Percentiles rank a stretch among this genome's conserved stretches.
These are phyloP conservation scores for Ophiostoma sp. DNA, from an alignment of 2,329 filamentous ascomycete genomes.

Conservation along the genomic window DNA sequence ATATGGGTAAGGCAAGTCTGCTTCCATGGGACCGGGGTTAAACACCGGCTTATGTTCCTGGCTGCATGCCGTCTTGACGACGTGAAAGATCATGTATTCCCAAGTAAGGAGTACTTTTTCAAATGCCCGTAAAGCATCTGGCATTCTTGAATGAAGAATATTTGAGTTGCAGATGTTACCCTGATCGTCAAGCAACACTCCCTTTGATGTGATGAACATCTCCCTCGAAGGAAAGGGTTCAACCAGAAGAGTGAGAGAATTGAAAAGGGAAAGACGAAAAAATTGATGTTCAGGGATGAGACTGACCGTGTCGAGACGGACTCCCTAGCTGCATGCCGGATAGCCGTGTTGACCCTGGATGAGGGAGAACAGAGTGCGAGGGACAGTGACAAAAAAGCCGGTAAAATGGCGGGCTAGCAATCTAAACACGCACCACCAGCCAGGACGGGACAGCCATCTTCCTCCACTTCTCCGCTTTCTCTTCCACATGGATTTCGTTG, in stretches of 20 bases:
- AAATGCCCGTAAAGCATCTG: neutral
- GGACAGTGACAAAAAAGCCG: neutral
- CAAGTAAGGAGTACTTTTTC: neutral
- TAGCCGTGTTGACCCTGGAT: conserved; percentile 18
- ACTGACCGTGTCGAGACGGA: neutral
- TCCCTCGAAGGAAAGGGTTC: neutral
- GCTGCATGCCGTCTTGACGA: neutral
- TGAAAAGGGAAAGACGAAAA: neutral
- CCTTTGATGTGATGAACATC: neutral
- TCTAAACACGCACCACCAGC: neutral
- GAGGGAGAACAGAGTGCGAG: neutral
- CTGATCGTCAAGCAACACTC: neutral
- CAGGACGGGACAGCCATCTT: neutral
- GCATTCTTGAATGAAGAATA: neutral
- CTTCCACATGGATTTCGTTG: conserved; percentile 12
- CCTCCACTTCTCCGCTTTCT: conserved; percentile 23
- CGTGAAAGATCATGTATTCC: neutral
- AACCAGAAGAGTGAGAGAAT: neutral
- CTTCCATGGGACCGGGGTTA: neutral
- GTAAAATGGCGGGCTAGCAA: conserved; percentile 10
- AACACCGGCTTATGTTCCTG: neutral
- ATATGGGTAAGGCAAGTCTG: neutral
- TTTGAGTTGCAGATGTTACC: neutral
- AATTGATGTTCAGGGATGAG: conserved; percentile 22
- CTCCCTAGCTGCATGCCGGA: conserved; percentile 18